Percentiles rank a stretch among this genome's conserved stretches.
Evolutionary conservation across 2,329 filamentous ascomycete genomes (phyloP).

Genomic region (Colletotrichum liriopes): DNA sequence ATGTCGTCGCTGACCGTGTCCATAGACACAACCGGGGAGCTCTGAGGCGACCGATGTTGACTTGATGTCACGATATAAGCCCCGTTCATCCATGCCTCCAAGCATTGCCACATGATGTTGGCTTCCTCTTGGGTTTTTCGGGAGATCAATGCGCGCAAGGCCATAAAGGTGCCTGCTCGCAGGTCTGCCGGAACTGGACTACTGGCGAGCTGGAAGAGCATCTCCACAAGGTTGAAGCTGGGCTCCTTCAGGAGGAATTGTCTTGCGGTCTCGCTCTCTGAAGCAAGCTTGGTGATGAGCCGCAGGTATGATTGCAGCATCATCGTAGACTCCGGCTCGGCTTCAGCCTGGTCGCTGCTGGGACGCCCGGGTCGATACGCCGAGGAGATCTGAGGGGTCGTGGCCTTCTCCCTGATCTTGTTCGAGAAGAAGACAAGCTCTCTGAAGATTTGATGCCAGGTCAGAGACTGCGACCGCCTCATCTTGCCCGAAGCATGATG

Average conservation of each 20-base stretch:
- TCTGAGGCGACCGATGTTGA: constrained; percentile 51
- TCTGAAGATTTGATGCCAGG: constrained; percentile 93
- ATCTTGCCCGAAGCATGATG: constrained; percentile 82
- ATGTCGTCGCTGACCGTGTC: constrained; percentile 82
- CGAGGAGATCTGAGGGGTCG: constrained; percentile 66
- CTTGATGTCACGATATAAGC: constrained; percentile 58
- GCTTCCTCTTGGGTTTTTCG: constrained; percentile 79
- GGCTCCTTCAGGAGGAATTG: constrained; percentile 79
- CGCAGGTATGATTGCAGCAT: constrained; percentile 97
- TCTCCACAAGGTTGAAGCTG: constrained; percentile 78
- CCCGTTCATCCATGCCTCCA: constrained; percentile 86
- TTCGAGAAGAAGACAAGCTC: constrained; percentile 89
- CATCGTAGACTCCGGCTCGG: constrained; percentile 92
- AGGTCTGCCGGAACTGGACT: constrained; percentile 83
- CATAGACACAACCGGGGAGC: constrained; percentile 59
- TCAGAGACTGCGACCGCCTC: constrained; percentile 86
- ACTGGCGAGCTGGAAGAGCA: constrained; percentile 84
- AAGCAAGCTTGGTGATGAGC: constrained; percentile 85
- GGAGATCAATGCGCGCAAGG: constrained; percentile 81
- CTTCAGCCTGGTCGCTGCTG: constrained; percentile 78
- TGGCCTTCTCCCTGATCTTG: constrained; percentile 82
- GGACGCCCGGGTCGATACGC: constrained; percentile 72
- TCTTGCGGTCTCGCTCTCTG: constrained; percentile 80
- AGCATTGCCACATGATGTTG: constrained; percentile 82
- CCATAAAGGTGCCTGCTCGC: constrained; percentile 86